Percentiles rank a stretch among this genome's conserved stretches.
Conservation (phyloP, 305 asterid species). For the Rubia balearica region DNA sequence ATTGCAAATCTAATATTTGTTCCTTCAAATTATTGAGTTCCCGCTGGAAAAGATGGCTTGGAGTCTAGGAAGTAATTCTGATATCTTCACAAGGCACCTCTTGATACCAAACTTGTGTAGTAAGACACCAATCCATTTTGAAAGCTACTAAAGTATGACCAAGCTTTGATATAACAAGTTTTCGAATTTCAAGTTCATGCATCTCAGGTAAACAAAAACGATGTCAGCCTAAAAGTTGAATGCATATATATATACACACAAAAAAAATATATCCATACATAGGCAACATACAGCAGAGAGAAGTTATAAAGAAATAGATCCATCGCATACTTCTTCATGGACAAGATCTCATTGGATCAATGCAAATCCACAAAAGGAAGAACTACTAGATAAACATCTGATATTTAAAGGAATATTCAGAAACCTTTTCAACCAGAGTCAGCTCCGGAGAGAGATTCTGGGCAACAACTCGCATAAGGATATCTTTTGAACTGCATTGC, state of each 20-base stretch:
- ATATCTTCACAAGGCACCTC: background rate
- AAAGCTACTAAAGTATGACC: background rate
- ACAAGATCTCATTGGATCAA: background rate
- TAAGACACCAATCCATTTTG: background rate
- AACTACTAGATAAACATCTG: background rate
- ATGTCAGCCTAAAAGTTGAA: background rate
- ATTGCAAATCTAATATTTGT: background rate
- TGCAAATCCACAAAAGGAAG: background rate
- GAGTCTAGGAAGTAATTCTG: background rate
- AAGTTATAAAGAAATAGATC: background rate
- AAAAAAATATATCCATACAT: too few relatives aligned
- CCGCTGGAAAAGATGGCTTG: background rate
- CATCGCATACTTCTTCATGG: background rate
- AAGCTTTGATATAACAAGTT: background rate
- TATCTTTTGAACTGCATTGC: conserved; percentile 71
- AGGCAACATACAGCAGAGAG: background rate
- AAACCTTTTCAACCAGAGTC: conserved; percentile 84
- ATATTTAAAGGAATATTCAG: background rate
- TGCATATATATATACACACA: background rate
- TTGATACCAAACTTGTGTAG: background rate
- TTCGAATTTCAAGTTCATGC: background rate
- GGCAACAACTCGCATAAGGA: conserved; percentile 88
- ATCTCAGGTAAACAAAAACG: background rate
- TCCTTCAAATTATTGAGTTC: background rate
- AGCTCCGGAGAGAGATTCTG: conserved; percentile 81